phyloP scores from a whole-genome alignment of 495 filamentous ascomycete species.

The Amniculicola lignicola region DNA sequence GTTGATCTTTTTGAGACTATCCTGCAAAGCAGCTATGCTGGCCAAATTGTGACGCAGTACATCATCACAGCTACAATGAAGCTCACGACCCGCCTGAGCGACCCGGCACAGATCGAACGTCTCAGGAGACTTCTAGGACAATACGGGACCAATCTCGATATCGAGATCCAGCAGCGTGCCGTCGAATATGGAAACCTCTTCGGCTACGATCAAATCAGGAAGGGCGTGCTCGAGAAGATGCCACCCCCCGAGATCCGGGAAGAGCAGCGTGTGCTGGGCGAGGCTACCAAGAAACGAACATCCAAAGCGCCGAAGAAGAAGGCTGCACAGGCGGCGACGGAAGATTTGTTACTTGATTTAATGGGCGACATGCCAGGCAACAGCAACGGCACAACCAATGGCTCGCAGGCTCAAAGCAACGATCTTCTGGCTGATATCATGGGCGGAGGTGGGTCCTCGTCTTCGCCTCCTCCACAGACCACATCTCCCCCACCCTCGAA shows the following conservation, averaged over 20 bases:
- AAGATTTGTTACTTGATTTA: conserved; percentile 87
- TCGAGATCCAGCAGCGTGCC: conserved; percentile 92
- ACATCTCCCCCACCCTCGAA: conserved; percentile 56
- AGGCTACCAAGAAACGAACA: conserved; percentile 75
- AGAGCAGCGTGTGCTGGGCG: conserved; percentile 83
- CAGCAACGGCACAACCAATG: conserved; percentile 54
- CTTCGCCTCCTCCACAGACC: conserved; percentile 47
- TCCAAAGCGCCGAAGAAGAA: conserved; percentile 70
- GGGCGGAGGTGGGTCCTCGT: conserved; percentile 53
- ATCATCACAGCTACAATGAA: conserved; percentile 95
- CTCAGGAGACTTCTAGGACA: conserved; percentile 71
- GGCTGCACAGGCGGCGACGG: conserved; percentile 71
- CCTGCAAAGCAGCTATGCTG: conserved; percentile 86
- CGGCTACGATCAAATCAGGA: conserved; percentile 77
- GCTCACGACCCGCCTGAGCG: conserved; percentile 82
- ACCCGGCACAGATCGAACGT: conserved; percentile 77
- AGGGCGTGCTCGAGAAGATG: conserved; percentile 94
- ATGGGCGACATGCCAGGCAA: conserved; percentile 73
- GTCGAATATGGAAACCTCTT: conserved; percentile 96
- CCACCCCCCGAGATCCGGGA: conserved; percentile 94
- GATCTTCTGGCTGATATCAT: conserved; percentile 89
- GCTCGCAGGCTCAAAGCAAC: conserved; percentile 67
- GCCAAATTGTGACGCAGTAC: conserved; percentile 87
- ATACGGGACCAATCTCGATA: conserved; percentile 77
- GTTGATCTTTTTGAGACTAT: conserved; percentile 88